A percentile compares a stretch with the other conserved stretches of the same genome.
Conservation (phyloP, 306 rosid genomes). For the Sphenostylis stenocarpa region DNA sequence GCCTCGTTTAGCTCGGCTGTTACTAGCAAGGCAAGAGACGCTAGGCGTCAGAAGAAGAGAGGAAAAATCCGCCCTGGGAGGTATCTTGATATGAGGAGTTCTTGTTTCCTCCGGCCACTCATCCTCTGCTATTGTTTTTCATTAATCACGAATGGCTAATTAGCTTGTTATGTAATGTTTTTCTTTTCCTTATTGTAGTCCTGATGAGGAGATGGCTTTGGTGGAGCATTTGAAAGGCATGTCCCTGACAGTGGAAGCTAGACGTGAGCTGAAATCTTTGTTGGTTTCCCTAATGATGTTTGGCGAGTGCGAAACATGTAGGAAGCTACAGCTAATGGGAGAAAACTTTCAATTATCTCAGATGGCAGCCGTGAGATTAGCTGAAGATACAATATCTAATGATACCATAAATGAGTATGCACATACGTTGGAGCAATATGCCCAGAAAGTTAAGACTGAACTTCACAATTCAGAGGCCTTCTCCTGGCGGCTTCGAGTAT, state of each 20-base stretch:
- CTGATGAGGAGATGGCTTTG: conserved; percentile 89
- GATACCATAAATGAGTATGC: conserved; percentile 64
- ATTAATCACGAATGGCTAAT: neutral
- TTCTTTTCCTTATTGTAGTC: conserved; percentile 50
- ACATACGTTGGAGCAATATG: conserved; percentile 75
- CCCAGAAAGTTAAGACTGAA: conserved; percentile 50
- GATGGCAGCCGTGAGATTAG: conserved; percentile 77
- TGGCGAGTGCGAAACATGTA: conserved; percentile 77
- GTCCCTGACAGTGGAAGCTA: conserved; percentile 64
- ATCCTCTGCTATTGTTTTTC: neutral
- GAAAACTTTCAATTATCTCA: conserved; percentile 85
- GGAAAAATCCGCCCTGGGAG: conserved; percentile 98
- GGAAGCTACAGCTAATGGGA: conserved; percentile 76
- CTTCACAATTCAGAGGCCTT: conserved; percentile 67
- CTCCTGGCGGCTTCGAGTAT: conserved; percentile 70
- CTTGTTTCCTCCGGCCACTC: neutral
- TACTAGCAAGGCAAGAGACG: conserved; percentile 81
- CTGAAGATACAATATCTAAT: conserved; percentile 69
- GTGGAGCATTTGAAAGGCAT: conserved; percentile 91
- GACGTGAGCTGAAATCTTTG: conserved; percentile 73
- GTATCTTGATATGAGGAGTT: conserved; percentile 44
- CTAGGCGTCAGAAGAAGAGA: conserved; percentile 82
- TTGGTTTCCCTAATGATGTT: conserved; percentile 75
- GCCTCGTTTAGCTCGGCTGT: conserved; percentile 65
- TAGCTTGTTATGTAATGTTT: conserved; percentile 11